These are phyloP conservation scores for Aspergillus panamensis DNA, from an alignment of 495 filamentous ascomycete genomes.

Conservation along the genomic window DNA sequence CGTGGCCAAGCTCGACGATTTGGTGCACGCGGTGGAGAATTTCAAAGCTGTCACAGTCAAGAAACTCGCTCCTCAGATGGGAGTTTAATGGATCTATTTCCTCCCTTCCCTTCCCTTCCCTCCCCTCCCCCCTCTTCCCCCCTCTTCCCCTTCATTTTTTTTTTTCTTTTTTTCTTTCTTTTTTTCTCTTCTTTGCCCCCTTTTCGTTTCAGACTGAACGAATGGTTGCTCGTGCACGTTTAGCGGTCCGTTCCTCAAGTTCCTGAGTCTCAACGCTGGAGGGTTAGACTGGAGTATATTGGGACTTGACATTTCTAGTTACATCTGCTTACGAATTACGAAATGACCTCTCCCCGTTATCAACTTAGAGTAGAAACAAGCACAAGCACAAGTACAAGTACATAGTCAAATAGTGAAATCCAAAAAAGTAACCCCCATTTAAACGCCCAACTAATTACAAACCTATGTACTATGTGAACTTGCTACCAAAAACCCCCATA, in stretches of 20 bases:
- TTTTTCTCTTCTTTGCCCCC: not conserved
- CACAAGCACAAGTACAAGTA: too few species aligned
- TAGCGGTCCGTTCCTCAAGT: conserved; percentile 4
- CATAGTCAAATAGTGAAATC: too few species aligned
- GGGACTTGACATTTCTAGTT: conserved; percentile 1
- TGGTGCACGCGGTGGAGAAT: conserved; percentile 46
- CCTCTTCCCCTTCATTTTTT: not conserved
- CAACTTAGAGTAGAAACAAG: not conserved
- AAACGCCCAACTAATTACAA: too few species aligned
- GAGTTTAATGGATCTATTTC: conserved; percentile 19
- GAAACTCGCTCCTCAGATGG: conserved; percentile 45
- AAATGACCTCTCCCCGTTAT: not conserved
- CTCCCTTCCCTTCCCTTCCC: not conserved
- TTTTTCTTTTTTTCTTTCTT: not conserved
- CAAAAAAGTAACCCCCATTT: too few species aligned
- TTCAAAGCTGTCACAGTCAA: conserved; percentile 45
- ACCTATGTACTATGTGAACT: not conserved
- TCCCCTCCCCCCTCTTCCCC: too few species aligned
- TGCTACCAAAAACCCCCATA: not conserved
- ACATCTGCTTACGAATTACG: not conserved
- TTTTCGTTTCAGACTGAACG: not conserved
- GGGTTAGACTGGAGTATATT: conserved; percentile 1
- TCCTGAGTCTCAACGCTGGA: not conserved
- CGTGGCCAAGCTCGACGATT: conserved; percentile 45
- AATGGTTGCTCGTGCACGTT: conserved; percentile 1